A percentile compares a stretch with the other conserved stretches of the same genome.
Conservation (phyloP, 2,329 filamentous ascomycete genomes). For the Cryphonectria naterciae region DNA sequence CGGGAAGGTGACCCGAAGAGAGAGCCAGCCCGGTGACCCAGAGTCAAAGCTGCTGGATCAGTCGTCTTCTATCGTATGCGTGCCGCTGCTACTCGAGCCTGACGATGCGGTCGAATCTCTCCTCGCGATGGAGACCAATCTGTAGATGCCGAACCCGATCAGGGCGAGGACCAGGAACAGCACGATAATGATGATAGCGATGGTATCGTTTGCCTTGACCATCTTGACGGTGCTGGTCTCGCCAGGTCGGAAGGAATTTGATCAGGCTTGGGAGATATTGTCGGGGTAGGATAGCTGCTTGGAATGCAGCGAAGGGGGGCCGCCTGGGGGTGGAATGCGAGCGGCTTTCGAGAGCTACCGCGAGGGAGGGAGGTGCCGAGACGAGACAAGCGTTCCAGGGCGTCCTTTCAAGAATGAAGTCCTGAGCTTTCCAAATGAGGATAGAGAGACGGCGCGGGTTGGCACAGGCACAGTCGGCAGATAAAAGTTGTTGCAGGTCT, state of each 20-base stretch:
- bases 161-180: constrained; percentile 65
- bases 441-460: too few species aligned
- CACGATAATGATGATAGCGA: constrained; percentile 70
- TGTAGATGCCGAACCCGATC: constrained; percentile 67
- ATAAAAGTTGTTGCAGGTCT: neutral
- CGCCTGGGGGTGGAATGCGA: neutral
- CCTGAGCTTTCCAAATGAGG: neutral
- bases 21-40: neutral
- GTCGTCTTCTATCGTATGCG: constrained; percentile 21
- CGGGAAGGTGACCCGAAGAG: neutral
- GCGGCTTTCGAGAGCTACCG: neutral
- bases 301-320: neutral
- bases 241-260: neutral
- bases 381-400: neutral
- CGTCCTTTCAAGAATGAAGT: neutral
- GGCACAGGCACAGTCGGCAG: neutral
- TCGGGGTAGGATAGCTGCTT: neutral
- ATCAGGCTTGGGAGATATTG: neutral
- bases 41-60: neutral
- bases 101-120: constrained; percentile 46
- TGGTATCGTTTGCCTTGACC: constrained; percentile 68
- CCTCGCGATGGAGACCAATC: constrained; percentile 58
- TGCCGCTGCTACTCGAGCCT: constrained; percentile 29
- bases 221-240: constrained; percentile 44
- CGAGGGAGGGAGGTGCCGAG: neutral